These are phyloP conservation scores for Hypoxylon intermedium DNA, from an alignment of 495 filamentous ascomycete species.

Conservation along the genomic window DNA sequence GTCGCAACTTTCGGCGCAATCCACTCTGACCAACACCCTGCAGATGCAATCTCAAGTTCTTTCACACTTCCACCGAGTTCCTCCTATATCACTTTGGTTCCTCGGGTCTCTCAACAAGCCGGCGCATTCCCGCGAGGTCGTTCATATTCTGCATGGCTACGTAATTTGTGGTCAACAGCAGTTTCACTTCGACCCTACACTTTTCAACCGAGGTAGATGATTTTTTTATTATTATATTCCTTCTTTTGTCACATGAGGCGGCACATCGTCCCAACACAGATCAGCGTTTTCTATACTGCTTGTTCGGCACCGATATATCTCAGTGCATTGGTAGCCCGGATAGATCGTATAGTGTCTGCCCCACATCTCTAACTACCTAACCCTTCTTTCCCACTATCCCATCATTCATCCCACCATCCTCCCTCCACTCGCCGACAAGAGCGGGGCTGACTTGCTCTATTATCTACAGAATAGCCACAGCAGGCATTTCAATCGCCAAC, in stretches of 20 bases:
- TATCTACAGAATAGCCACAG: constrained; percentile 33
- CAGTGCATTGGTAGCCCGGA: constrained; percentile 14
- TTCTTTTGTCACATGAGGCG: constrained; percentile 15
- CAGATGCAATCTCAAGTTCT: constrained; percentile 28
- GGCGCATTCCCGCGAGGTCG: constrained; percentile 33
- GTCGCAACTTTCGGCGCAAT: constrained; percentile 2
- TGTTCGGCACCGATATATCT: constrained; percentile 16
- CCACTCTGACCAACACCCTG: constrained; percentile 39
- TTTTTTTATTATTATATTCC: constrained; percentile 10
- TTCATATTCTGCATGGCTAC: constrained; percentile 45
- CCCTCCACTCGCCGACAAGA: constrained; percentile 26
- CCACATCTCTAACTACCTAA: constrained; percentile 35
- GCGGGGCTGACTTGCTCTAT: constrained; percentile 42
- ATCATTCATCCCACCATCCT: constrained; percentile 3
- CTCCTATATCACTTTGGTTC: constrained; percentile 34
- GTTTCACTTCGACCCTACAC: constrained; percentile 11
- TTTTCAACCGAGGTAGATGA: constrained; percentile 30
- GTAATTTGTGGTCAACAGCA: constrained; percentile 41
- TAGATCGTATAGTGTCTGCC: constrained; percentile 27
- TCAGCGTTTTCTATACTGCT: neutral
- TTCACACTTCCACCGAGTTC: constrained; percentile 7
- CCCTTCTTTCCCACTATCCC: constrained; percentile 16
- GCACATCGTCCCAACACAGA: neutral
- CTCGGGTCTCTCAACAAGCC: constrained; percentile 17
- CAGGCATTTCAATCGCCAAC: neutral